Evolutionary conservation across 345 rosid species (phyloP), one percentile per base, ranked within the genome.

Genomic region (Corchorus capsularis): DNA sequence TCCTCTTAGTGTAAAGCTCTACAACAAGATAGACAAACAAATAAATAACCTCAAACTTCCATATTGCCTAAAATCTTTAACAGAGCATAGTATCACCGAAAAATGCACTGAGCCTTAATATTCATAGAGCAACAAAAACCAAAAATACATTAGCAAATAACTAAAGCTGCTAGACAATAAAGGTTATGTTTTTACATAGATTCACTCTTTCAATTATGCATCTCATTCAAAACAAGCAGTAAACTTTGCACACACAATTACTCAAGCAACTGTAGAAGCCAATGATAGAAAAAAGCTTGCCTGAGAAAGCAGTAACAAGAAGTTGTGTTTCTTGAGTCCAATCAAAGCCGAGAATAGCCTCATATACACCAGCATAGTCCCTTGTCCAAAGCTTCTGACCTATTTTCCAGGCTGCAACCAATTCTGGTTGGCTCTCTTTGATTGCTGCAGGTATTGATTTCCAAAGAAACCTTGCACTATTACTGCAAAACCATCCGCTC

Each of bases 331-430:
- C 95, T 74, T 77, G 91, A 77, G 90, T 87, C 99, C 99, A 96
- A 75, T 89, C 89, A 71, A 86, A 96, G 66, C 87, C 89, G 4
- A 74, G 82, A 79, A 93, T 71, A 57, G 95, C 94, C 84, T 78
- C 95, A 80, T 93, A 82, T 2, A 96, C 98, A 66, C 89, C 90
- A 0, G 92, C 87, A 82, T 91, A 86, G 75, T 93, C 97, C 70
- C 83, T 89, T 39, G 89, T 87, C 98, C 97, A 96, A 19, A 93
- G 83, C 80, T 83, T 86, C 87, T 92, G 97, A 70, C 95, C 97
- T 73, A 96, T 87, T 79, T 50, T 80, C 98, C 97, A 96, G 27
- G 83, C 90, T 7, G 97, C 97, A 75, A 79, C 87, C 19, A 91
- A 81, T 75, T 92, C 97, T 0, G 88, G 90, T 70, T 84, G 87